A percentile compares a stretch with the other conserved stretches of the same genome.
These are phyloP conservation scores for Apiotrichum gracile DNA, from an alignment of 1,284 basidiomycete genomes.

Conservation along the genomic window DNA sequence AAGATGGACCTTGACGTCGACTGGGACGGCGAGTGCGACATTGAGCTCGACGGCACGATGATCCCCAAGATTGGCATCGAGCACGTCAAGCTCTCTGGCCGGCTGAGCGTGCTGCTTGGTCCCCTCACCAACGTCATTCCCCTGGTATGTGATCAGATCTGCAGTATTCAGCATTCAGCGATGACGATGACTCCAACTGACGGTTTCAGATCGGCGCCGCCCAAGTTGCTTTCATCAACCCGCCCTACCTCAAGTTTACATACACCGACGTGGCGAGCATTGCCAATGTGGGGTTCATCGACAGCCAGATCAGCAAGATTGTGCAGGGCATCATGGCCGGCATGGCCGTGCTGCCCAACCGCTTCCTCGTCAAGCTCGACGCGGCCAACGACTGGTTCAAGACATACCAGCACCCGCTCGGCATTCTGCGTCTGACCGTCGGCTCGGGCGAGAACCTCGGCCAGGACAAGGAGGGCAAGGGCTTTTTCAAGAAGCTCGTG, in stretches of 20 bases:
- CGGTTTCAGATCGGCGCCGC: slow-evolving; percentile 9
- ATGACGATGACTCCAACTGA: no score
- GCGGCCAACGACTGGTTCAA: slow-evolving; percentile 10
- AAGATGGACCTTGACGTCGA: slow-evolving; percentile 15
- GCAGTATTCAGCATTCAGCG: no score
- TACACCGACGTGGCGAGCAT: slow-evolving; percentile 7
- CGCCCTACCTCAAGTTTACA: slow-evolving; percentile 9
- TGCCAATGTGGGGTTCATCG: slow-evolving; percentile 10
- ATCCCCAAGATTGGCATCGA: slow-evolving; percentile 11
- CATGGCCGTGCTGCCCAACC: slow-evolving; percentile 15
- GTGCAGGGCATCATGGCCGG: slow-evolving; percentile 5
- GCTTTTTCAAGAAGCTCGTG: slow-evolving; percentile 8
- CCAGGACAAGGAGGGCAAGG: slow-evolving; percentile 6
- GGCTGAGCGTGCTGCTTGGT: slow-evolving; percentile 7
- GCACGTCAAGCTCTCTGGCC: slow-evolving; percentile 10
- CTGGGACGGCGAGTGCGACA: slow-evolving; percentile 16
- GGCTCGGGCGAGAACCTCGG: slow-evolving; percentile 6
- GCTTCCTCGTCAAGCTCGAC: slow-evolving; percentile 15
- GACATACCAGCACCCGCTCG: slow-evolving; percentile 13
- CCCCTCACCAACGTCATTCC: slow-evolving; percentile 10
- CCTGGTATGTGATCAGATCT: slow-evolving; percentile 1
- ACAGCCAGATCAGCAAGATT: slow-evolving; percentile 5
- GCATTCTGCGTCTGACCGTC: slow-evolving; percentile 3
- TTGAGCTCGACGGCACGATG: slow-evolving; percentile 13
- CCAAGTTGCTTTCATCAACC: slow-evolving; percentile 16